Evolutionary conservation across 768 basidiomycete genomes (phyloP), one percentile per base, ranked within the genome.

Genomic region (Pholiota microspora): DNA sequence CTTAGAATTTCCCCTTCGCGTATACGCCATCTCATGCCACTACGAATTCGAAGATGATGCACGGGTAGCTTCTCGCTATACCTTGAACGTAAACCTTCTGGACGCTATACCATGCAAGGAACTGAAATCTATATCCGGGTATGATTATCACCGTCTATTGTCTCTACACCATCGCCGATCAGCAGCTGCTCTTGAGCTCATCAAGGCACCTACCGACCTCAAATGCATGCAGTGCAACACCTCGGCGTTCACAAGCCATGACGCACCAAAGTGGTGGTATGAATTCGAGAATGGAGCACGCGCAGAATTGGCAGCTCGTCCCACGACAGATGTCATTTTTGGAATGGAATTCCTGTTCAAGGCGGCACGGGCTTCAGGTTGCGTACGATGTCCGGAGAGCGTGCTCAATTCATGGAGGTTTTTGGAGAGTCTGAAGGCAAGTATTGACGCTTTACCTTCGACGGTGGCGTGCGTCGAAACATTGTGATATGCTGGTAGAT

Each of bases 221-320:
- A 82, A 82, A 66, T 89, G 89, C 68, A 78, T 83, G 71, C 81
- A 85, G 56, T 90, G 86, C 61, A 88, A 85, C 35, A 81, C 82
- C 4, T 74, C 73, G 1, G 56, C 70, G 7, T 66, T 67, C 57
- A 72, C 75, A 1, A 69, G 75, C 47, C 71, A 80, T 54, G 71
- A 72, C 4, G 73, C 76, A 4, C 88, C 89, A 18, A 78, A 77
- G 66, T 89, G 87, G 88, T 90, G 87, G 88, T 64, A 65, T 18
- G 80, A 81, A 56, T 91, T 81, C 61, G 77, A 80, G 65, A 76
- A 64, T 64, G 63, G 71, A 53, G 88, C 86, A 32, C 78, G 63
- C 61, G 77, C 78, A 63, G 88, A 89, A 63, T 68, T 90, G 53
- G 68, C 69, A 23, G 62, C 65, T 45, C 72, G 84, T 38, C 86